Evolutionary conservation across 2,329 filamentous ascomycete genomes (phyloP).

Genomic region (Neoascochyta sp.): DNA sequence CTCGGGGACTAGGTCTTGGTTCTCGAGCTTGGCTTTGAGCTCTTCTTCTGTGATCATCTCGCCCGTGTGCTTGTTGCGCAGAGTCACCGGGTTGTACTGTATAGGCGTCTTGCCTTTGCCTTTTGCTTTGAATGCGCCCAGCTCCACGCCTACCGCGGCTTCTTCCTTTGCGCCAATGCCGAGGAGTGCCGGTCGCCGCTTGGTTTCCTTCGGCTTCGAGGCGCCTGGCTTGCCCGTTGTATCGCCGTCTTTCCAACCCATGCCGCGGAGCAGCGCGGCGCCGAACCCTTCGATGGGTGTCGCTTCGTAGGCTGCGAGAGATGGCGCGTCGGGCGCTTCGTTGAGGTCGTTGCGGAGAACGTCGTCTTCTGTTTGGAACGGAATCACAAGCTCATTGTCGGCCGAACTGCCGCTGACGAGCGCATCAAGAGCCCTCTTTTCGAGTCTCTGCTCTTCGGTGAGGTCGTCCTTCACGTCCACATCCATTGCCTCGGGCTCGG

Average conservation of each 20-base stretch:
- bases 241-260: conserved; percentile 82
- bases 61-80: conserved; percentile 60
- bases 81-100: conserved; percentile 59
- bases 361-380: conserved; percentile 54
- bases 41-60: conserved; percentile 62
- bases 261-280: conserved; percentile 80
- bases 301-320: conserved; percentile 77
- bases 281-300: conserved; percentile 95
- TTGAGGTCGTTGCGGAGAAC: conserved; percentile 68
- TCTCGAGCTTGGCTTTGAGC: conserved; percentile 50
- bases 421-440: conserved; percentile 53
- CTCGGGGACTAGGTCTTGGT: conserved; percentile 44
- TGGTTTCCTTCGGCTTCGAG: conserved; percentile 59
- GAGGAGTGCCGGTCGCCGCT: conserved; percentile 72
- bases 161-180: conserved; percentile 86
- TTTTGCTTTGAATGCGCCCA: conserved; percentile 66
- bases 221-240: conserved; percentile 45
- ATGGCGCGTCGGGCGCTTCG: conserved; percentile 69
- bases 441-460: conserved; percentile 37
- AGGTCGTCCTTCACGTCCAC: conserved; percentile 28
- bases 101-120: conserved; percentile 49
- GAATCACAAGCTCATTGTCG: conserved; percentile 39
- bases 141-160: conserved; percentile 58
- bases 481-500: conserved; percentile 21
- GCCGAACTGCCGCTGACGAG: conserved; percentile 40